phyloP scores from a whole-genome alignment of 225 moss, liverwort and hornwort species.

The Polytrichum formosum region DNA sequence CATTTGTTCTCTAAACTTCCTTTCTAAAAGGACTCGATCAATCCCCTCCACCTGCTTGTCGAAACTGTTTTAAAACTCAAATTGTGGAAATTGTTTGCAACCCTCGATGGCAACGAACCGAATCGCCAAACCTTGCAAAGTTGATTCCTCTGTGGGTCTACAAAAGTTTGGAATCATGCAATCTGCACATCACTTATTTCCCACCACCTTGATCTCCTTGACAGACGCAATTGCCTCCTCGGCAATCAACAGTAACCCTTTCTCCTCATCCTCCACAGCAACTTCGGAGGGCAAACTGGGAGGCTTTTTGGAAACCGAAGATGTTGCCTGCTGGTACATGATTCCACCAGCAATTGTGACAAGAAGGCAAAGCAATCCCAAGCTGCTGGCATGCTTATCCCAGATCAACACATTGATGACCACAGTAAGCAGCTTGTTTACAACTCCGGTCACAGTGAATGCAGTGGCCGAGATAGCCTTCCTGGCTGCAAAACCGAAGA shows the following conservation, averaged over 20 bases:
- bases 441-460: constrained; percentile 64
- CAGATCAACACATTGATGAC: constrained; percentile 67
- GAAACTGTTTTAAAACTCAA: too few relatives aligned
- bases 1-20: too few relatives aligned
- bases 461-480: constrained; percentile 65
- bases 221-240: too few relatives aligned
- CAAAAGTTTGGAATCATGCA: too few relatives aligned
- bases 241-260: constrained; percentile 1
- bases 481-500: constrained; percentile 64
- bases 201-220: too few relatives aligned
- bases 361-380: constrained; percentile 42
- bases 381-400: constrained; percentile 60
- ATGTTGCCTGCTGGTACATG: constrained; percentile 48
- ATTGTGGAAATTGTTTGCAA: too few relatives aligned
- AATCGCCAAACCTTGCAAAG: too few relatives aligned
- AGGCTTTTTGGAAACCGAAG: constrained; percentile 10
- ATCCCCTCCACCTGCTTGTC: too few relatives aligned
- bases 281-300: neutral
- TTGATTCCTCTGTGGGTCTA: too few relatives aligned
- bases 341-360: constrained; percentile 54
- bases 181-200: too few relatives aligned
- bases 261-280: constrained; percentile 2
- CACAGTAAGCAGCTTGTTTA: constrained; percentile 65
- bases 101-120: too few relatives aligned
- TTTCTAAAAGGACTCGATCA: too few relatives aligned